Evolutionary conservation across 2,329 filamentous ascomycete genomes (phyloP).

Genomic region (Penicillium sp.): DNA sequence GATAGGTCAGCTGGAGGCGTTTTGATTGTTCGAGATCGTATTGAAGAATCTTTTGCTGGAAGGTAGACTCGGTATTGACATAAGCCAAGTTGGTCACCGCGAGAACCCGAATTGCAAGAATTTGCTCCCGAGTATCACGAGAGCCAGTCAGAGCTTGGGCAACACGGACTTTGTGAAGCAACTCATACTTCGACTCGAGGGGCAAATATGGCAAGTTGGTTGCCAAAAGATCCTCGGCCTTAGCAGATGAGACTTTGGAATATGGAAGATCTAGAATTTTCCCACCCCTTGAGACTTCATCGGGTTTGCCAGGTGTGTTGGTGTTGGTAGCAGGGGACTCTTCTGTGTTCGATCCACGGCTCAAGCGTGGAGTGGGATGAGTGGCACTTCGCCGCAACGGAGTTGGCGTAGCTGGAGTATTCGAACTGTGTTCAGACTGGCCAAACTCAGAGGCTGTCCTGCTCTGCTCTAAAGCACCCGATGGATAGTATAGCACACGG

Average conservation of each 20-base stretch:
- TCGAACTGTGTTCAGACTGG: conserved; percentile 32
- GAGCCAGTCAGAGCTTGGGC: conserved; percentile 72
- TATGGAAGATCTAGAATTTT: conserved; percentile 60
- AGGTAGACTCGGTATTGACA: conserved; percentile 74
- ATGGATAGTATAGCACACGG: conserved; percentile 69
- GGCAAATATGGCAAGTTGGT: conserved; percentile 59
- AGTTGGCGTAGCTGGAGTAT: conserved; percentile 64
- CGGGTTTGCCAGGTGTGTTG: conserved; percentile 35
- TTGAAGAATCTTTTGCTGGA: conserved; percentile 77
- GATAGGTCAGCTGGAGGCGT: conserved; percentile 81
- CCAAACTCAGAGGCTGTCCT: conserved; percentile 31
- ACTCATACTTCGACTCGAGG: conserved; percentile 68
- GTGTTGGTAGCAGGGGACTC: conserved; percentile 49
- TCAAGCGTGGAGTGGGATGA: conserved; percentile 49
- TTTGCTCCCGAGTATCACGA: conserved; percentile 61
- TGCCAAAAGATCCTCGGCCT: conserved; percentile 36
- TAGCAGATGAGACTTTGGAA: conserved; percentile 40
- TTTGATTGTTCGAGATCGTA: conserved; percentile 86
- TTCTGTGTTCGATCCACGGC: conserved; percentile 39
- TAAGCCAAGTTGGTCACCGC: conserved; percentile 89
- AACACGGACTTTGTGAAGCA: conserved; percentile 73
- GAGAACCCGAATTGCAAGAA: conserved; percentile 73
- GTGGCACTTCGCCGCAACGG: conserved; percentile 66
- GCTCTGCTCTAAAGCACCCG: conserved; percentile 29
- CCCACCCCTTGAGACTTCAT: conserved; percentile 38